Base-by-base conservation (phyloP, 164 flowering plant genomes). In the Annona squamosa region DNA sequence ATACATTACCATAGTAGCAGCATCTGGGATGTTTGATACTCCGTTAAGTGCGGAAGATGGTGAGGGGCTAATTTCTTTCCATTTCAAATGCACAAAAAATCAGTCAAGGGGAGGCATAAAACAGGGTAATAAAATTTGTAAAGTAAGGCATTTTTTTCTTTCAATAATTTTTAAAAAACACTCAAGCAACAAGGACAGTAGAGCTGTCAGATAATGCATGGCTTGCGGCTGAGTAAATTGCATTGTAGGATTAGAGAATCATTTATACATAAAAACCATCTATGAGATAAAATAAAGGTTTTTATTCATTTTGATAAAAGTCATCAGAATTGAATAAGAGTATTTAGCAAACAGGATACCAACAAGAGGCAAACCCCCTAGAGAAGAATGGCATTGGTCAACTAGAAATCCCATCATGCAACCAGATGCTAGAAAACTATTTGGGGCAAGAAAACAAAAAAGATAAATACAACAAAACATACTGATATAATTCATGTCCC, bases 1-100 rank as follows among this genome's bases (percentile, higher is more conserved):
- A 26, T 6, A 72, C 12, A 68, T 56, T 74, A 81, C 78, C 82
- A 44, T 63, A 41, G 73, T n/a, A 68, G 79, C 70, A 26, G 76
- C 61, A 18, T 59, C 73, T 44, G 70, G 3, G 65, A 77, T 43
- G 66, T 59, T 79, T 48, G 41, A 65, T 76, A 73, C 84, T 70
- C 77, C 68, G 52, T 77, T 70, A 63, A 63, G 80, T 75, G 78
- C 75, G 62, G 72, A 75, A 72, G 62, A 67, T 61, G 56, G n/a
- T 0, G 65, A 48, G 5, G 78, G 18, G 45, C 37, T 72, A 3
- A 48, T 48, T 26, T 71, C 59, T 61, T 70, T 41, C 41, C 4
- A 41, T 12, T 9, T 18, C 46, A 16, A 73, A 67, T 56, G 42
- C 62, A 19, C 3, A n/a, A 71, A 45, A 71, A 45, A 42, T 52